phyloP scores from a whole-genome alignment of 2,329 filamentous ascomycete genomes.

The Chrysoporthe cubensis region DNA sequence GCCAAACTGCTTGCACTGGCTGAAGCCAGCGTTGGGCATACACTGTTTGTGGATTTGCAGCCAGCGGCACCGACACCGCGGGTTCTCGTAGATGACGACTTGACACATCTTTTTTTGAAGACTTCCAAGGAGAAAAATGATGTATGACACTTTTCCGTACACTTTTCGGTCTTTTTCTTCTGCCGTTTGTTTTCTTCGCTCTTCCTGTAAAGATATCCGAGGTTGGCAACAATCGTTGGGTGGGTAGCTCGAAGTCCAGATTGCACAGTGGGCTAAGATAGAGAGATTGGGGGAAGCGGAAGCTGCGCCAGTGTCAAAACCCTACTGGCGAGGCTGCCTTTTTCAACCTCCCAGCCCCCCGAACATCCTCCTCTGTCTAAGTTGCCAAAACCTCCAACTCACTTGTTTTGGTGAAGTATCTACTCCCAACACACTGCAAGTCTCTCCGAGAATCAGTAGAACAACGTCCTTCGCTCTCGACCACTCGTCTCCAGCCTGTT shows the following conservation, averaged over 20 bases:
- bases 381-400: neutral
- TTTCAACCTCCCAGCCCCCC: neutral
- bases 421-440: neutral
- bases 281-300: neutral
- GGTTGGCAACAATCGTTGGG: neutral
- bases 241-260: neutral
- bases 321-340: neutral
- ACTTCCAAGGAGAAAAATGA: too few species aligned
- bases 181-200: neutral
- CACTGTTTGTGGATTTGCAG: slow-evolving; percentile 52
- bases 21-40: slow-evolving; percentile 54
- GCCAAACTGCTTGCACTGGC: slow-evolving; percentile 49
- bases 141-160: neutral
- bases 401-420: neutral
- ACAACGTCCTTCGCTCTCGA: neutral
- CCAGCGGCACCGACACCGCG: slow-evolving; percentile 57
- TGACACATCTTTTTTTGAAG: slow-evolving; percentile 44
- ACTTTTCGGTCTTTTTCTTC: neutral
- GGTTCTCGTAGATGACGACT: slow-evolving; percentile 53
- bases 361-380: neutral
- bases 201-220: neutral
- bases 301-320: neutral
- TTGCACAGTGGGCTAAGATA: neutral
- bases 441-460: neutral
- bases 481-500: neutral